Conservation (phyloP, 2,329 filamentous ascomycete genomes). For the Harringtonia aguacate region DNA sequence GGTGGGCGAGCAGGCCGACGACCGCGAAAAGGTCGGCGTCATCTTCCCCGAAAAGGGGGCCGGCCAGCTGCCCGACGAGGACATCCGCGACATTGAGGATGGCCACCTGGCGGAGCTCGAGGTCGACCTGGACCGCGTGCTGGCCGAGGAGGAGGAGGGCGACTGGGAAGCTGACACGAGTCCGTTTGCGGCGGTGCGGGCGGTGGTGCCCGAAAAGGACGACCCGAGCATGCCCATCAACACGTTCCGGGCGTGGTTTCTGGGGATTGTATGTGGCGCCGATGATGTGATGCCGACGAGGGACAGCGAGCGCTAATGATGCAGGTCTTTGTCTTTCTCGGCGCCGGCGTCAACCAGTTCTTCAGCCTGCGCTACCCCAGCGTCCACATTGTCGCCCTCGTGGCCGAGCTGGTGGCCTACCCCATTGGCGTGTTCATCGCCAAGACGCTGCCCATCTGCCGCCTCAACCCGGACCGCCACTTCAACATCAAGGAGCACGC, state of each 20-base stretch:
- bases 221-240: slow-evolving; percentile 27
- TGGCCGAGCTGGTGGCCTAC: slow-evolving; percentile 32
- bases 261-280: slow-evolving; percentile 24
- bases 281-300: not conserved
- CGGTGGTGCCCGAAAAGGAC: slow-evolving; percentile 22
- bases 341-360: slow-evolving; percentile 34
- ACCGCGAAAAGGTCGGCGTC: too few species aligned
- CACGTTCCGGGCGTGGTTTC: slow-evolving; percentile 31
- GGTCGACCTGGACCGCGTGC: slow-evolving; percentile 18
- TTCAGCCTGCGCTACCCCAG: slow-evolving; percentile 34
- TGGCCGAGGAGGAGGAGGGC: slow-evolving; percentile 18
- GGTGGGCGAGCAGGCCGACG: too few species aligned
- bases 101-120: slow-evolving; percentile 21
- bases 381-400: slow-evolving; percentile 32
- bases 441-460: slow-evolving; percentile 24
- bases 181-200: slow-evolving; percentile 21
- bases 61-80: too few species aligned
- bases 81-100: slow-evolving; percentile 3
- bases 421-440: slow-evolving; percentile 29
- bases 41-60: too few species aligned
- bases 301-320: slow-evolving; percentile 4
- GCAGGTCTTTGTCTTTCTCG: slow-evolving; percentile 30
- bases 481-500: slow-evolving; percentile 38
- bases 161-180: slow-evolving; percentile 15
- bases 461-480: slow-evolving; percentile 28